These are phyloP conservation scores for Nannochloris sp. DNA, from an alignment of 139 green algal genomes.

Conservation along the genomic window DNA sequence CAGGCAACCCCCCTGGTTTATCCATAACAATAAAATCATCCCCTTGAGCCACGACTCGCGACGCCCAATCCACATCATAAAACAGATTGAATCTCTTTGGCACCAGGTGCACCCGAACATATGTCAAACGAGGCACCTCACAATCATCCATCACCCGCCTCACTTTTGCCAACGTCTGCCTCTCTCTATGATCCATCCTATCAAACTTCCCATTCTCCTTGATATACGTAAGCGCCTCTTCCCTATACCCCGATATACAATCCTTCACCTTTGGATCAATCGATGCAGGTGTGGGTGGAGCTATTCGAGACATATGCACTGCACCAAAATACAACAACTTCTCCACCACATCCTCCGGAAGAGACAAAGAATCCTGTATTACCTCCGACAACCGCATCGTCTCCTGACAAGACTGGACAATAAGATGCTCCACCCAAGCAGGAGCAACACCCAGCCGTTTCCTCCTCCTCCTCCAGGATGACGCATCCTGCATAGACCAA, in stretches of 20 bases:
- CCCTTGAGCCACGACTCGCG: slow-evolving; percentile 33
- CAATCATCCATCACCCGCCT: neutral
- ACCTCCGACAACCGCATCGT: neutral
- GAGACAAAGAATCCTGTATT: neutral
- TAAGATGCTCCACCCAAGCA: too few relatives aligned
- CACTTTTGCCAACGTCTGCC: neutral
- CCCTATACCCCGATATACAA: slow-evolving; percentile 6
- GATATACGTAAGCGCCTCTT: neutral
- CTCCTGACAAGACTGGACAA: too few relatives aligned
- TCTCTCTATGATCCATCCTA: neutral
- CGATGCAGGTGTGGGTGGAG: slow-evolving; percentile 22
- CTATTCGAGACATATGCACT: slow-evolving; percentile 52
- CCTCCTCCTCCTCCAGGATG: too few relatives aligned
- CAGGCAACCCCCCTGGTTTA: slow-evolving; percentile 71
- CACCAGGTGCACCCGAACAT: slow-evolving; percentile 63
- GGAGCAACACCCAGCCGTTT: too few relatives aligned
- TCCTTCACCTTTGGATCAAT: neutral
- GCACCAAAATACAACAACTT: slow-evolving; percentile 63
- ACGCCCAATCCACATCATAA: slow-evolving; percentile 30
- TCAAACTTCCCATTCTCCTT: slow-evolving; percentile 13
- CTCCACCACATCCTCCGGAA: slow-evolving; percentile 20
- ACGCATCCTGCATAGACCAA: too few relatives aligned
- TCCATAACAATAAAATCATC: slow-evolving; percentile 57
- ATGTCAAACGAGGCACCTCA: slow-evolving; percentile 20
- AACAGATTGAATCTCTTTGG: slow-evolving; percentile 65